Base-by-base conservation (phyloP, 2,329 filamentous ascomycete species). In the Lasiodiplodia theobromae region DNA sequence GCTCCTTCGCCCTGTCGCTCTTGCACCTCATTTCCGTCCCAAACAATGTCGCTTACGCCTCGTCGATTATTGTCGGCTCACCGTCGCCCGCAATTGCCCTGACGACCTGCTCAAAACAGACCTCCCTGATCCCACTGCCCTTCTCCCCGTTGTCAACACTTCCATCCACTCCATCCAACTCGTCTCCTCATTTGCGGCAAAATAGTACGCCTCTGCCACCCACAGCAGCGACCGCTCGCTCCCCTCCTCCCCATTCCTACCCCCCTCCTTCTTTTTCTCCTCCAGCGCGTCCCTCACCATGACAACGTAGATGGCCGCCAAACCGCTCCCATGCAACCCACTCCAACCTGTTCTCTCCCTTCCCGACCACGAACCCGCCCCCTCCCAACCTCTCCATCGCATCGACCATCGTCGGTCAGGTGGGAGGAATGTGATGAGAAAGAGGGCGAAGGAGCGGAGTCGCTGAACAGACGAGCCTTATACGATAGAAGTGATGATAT, bases 141-240 rank as follows among this genome's bases (percentile, higher is more conserved):
- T 72, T 67, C 49, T 89, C 80, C 18, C 86, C 81, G 0, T 86
- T 86, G 73, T 87, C 69, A 78, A 74, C 2, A 58, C 54, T 18
- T 72, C 69, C 4, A 87, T 81, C 7, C 90, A 75, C 18, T 92
- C 87, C 5, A 86, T 84, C 90, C 89, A 93, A 23, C 79, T 79
- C 75, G 90, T 87, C 65, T 85, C 79, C 1, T 88, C 90, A 75
- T 90, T 88, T 7, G 85, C 82, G 3, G 25, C 57, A 70, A 93
- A 88, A 79, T 89, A 93, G 72, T 93, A 93, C n/a, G 83, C 90
- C 47, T 86, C 77, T 0, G 77, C 77, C 1, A 89, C 89, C 84
- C 91, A 92, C 10, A 28, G 10, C 21, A 7, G 2, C 34, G 54
- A 25, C 25, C 25, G 38, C 38, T 40, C 11, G 38, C 38, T 16